These are phyloP conservation scores for Colletotrichum godetiae DNA, from an alignment of 2,329 filamentous ascomycete genomes.

Conservation along the genomic window DNA sequence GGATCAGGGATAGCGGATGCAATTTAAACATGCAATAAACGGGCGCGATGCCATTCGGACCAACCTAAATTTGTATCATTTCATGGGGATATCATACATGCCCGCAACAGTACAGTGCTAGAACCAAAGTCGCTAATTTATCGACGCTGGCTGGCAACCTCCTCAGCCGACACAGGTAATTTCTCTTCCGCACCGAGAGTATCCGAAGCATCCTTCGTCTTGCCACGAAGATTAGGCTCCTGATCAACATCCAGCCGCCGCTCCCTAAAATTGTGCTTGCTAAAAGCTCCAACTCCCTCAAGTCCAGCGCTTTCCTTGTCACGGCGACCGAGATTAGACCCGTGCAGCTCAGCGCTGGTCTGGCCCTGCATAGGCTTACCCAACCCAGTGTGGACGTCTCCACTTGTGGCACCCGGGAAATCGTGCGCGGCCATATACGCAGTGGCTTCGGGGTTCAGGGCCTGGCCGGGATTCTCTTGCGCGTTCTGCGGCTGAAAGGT, in stretches of 20 bases:
- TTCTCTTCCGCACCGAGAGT: constrained; percentile 42
- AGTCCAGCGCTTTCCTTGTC: constrained; percentile 53
- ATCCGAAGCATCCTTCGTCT: constrained; percentile 34
- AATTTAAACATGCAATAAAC: neutral
- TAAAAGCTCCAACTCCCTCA: constrained; percentile 50
- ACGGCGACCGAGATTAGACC: constrained; percentile 40
- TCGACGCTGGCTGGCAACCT: constrained; percentile 39
- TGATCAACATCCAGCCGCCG: constrained; percentile 45
- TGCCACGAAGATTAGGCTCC: constrained; percentile 39
- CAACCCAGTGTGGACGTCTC: constrained; percentile 54
- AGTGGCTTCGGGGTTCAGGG: constrained; percentile 41
- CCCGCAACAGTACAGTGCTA: constrained; percentile 9
- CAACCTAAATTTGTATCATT: neutral
- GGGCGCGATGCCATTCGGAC: neutral
- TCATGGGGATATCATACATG: neutral
- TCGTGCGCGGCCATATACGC: constrained; percentile 46
- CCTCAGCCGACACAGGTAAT: constrained; percentile 40
- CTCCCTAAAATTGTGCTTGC: constrained; percentile 42
- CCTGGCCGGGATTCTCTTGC: constrained; percentile 49
- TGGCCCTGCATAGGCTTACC: constrained; percentile 57
- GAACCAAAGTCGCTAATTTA: constrained; percentile 4
- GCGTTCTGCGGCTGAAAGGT: constrained; percentile 53
- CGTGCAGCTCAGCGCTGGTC: constrained; percentile 53
- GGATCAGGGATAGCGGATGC: neutral
- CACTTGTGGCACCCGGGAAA: constrained; percentile 57